Base-by-base conservation (phyloP, 441 rosid genomes). In the Brassica balearica region DNA sequence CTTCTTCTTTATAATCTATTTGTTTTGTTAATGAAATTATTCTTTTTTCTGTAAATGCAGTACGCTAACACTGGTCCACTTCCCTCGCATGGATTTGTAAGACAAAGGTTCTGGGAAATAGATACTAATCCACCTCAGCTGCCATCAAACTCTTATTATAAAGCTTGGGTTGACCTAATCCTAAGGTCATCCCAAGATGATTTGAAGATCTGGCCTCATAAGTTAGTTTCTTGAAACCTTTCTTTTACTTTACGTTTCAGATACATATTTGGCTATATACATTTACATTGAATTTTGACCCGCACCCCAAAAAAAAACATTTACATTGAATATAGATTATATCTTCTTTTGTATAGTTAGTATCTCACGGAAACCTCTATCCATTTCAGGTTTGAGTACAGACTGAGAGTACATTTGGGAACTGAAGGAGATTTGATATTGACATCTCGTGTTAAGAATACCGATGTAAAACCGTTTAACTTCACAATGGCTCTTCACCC, bases 401-500 rank as follows among this genome's bases (percentile, higher is more conserved):
- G 95, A 55, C 71, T 91, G 15, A 81, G 93, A 77, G 65, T 91
- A 71, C 85, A 66, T 65, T 65, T 91, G 71, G 86, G 87, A 64
- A 78, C 84, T 68, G 75, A 82, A 38, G 92, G 92, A 81, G 91
- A 88, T 66, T 82, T 90, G 84, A 80, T 72, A 78, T 76, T 89
- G 83, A 89, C 88, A 25, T 84, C 91, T 73, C 92, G 92, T 66
- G 80, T 89, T 12, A 84, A 89, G 80, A 91, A 88, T 74, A 69
- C 84, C 15, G 90, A 91, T 82, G 87, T 88, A 56, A 90, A 87
- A 83, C 82, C 90, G 3, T 87, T 91, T 78, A 80, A 88, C 0
- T 91, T 91, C 84, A 86, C 90, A 64, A 80, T 80, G 76, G 89
- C 88, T 36, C 82, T 86, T 79, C 90, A 88, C 83, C 87, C 91